Base-by-base conservation (phyloP, 306 rosid genomes). In the Cotoneaster glaucophyllus region DNA sequence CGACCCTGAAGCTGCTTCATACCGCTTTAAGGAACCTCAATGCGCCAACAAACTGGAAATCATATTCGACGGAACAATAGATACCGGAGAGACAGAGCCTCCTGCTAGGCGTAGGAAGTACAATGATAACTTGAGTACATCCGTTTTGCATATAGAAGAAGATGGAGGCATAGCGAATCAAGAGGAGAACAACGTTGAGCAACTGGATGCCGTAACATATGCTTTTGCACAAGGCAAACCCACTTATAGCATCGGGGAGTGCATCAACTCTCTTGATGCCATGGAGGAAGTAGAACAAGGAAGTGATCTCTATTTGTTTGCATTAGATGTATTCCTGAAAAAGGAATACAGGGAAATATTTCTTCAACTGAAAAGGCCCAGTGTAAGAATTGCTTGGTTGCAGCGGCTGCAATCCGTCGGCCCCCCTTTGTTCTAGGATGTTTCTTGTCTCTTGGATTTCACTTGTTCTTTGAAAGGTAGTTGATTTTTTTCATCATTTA, bases 301-400 rank as follows among this genome's bases (percentile, higher is more conserved):
- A 75, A 82, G 96, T 74, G 90, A 87, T 67, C 89, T 90, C 32
- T 90, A 88, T 79, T 65, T 88, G 87, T 90, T 88, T 88, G 90
- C 96, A 39, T 74, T 88, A 67, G 91, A 90, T 68, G 86, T 88
- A 50, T 90, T 90, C 83, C 87, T 90, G 74, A 90, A 86, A 85
- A 83, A 85, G 82, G 93, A 90, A 69, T 87, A 90, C 52, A 84
- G 93, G 70, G 91, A 90, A 87, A 85, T 88, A 31, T 90, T 90
- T 82, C 91, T 88, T 67, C 96, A 81, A 67, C 70, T 90, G 77
- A 88, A 86, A 76, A 87, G 65, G 83, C 79, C 91, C n/a, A 84
- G 73, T 78, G 78, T 90, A 31, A 83, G 88, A 77, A 71, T 90
- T 72, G 87, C 90, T 73, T 90, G 93, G 96, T 79, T 88, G 89